Percentiles rank a stretch among this genome's conserved stretches.
phyloP scores from a whole-genome alignment of 1,284 basidiomycete species.

The Dichomitus squalens region DNA sequence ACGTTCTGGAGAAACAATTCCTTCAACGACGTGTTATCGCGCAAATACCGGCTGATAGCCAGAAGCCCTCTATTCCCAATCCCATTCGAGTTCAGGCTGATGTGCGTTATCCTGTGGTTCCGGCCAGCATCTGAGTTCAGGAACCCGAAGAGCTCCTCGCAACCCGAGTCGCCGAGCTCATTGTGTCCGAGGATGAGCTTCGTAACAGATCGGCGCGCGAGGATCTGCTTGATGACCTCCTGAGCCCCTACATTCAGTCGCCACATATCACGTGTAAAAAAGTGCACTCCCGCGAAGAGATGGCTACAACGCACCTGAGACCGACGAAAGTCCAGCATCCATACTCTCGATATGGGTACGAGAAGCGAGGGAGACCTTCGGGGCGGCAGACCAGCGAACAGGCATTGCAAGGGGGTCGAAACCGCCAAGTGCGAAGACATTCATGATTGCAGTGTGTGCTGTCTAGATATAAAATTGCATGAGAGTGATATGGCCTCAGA shows the following conservation, averaged over 20 bases:
- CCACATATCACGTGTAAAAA: background rate
- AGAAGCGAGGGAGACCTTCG: constrained; percentile 24
- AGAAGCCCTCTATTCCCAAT: constrained; percentile 58
- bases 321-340: constrained; percentile 26
- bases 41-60: constrained; percentile 54
- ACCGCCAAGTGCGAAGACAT: background rate
- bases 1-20: constrained; percentile 60
- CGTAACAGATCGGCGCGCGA: constrained; percentile 43
- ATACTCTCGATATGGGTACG: constrained; percentile 28
- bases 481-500: too few relatives aligned
- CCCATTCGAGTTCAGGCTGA: constrained; percentile 55
- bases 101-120: constrained; percentile 52
- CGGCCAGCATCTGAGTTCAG: constrained; percentile 50
- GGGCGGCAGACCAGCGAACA: constrained; percentile 11
- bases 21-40: constrained; percentile 47
- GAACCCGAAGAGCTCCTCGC: constrained; percentile 55
- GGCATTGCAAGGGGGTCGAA: background rate
- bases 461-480: too few relatives aligned
- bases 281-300: background rate
- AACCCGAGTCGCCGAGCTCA: constrained; percentile 60
- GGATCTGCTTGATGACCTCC: constrained; percentile 48
- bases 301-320: constrained; percentile 18
- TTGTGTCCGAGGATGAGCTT: constrained; percentile 62
- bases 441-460: too few relatives aligned
- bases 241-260: constrained; percentile 43